phyloP scores from a whole-genome alignment of 2,329 filamentous ascomycete genomes.

The Neofusicoccum laricinum region DNA sequence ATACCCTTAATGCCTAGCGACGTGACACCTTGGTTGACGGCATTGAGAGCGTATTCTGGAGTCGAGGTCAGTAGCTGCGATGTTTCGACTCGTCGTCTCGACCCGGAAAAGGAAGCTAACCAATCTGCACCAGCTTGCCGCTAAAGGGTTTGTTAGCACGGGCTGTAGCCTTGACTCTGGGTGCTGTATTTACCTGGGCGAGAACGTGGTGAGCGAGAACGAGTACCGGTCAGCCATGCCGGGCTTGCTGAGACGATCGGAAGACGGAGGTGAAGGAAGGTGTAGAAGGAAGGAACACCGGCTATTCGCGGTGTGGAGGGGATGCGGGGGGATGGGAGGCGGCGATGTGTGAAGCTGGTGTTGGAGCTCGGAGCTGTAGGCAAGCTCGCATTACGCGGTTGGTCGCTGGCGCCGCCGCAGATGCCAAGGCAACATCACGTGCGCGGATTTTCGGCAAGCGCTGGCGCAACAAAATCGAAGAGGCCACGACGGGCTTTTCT shows the following conservation, averaged over 20 bases:
- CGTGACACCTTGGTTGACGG: conserved; percentile 98
- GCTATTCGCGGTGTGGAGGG: conserved; percentile 4
- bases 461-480: conserved; percentile 13
- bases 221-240: conserved; percentile 97
- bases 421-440: conserved; percentile 10
- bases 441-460: neutral
- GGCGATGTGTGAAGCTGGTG: conserved; percentile 20
- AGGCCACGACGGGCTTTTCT: conserved; percentile 13
- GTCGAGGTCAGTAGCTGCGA: conserved; percentile 23
- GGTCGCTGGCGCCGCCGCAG: conserved; percentile 11
- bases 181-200: conserved; percentile 73
- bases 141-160: conserved; percentile 56
- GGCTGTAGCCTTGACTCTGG: conserved; percentile 25
- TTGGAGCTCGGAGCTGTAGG: conserved; percentile 29
- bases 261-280: neutral
- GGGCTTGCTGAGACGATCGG: conserved; percentile 21
- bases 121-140: conserved; percentile 98
- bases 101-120: conserved; percentile 46
- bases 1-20: conserved; percentile 96
- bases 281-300: neutral
- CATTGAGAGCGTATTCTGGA: conserved; percentile 96
- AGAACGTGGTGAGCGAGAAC: conserved; percentile 99
- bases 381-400: conserved; percentile 25
- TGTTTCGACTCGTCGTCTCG: neutral
- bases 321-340: conserved; percentile 12